Percentiles rank a stretch among this genome's conserved stretches.
phyloP scores from a whole-genome alignment of 331 rosid genomes.

The Ulmus americana region DNA sequence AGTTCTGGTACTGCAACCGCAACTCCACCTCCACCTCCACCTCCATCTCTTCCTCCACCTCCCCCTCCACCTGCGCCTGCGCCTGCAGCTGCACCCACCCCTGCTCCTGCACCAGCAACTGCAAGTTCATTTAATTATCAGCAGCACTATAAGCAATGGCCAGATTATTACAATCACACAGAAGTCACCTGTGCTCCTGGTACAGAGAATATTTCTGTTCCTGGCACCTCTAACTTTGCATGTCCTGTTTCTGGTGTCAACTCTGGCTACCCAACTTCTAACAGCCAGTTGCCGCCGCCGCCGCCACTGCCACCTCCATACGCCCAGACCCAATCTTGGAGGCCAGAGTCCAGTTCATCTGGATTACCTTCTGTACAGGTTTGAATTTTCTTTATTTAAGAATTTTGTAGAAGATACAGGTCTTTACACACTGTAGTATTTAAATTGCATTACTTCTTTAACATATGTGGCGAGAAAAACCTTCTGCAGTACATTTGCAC shows the following conservation, averaged over 20 bases:
- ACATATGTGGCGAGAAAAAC: no score
- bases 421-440: neutral
- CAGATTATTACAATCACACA: slow-evolving; percentile 80
- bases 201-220: slow-evolving; percentile 72
- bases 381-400: slow-evolving; percentile 37
- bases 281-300: slow-evolving; percentile 51
- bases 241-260: slow-evolving; percentile 50
- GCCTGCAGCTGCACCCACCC: slow-evolving; percentile 35
- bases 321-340: slow-evolving; percentile 54
- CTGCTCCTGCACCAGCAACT: slow-evolving; percentile 39
- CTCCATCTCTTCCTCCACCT: slow-evolving; percentile 42
- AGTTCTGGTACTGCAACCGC: slow-evolving; percentile 53
- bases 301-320: slow-evolving; percentile 26
- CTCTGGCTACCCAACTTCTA: slow-evolving; percentile 49
- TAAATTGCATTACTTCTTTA: no score
- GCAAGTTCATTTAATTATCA: slow-evolving; percentile 59
- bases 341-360: slow-evolving; percentile 69
- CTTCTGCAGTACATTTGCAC: no score
- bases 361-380: slow-evolving; percentile 75
- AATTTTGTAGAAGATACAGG: slow-evolving; percentile 17
- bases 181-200: slow-evolving; percentile 99
- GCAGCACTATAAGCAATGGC: slow-evolving; percentile 85
- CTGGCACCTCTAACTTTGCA: slow-evolving; percentile 50
- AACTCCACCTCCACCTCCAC: slow-evolving; percentile 38
- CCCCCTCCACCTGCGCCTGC: slow-evolving; percentile 37